Evolutionary conservation across 2,329 filamentous ascomycete species (phyloP), one percentile per base, ranked within the genome.

Genomic region (Pseudogymnoascus sp.): DNA sequence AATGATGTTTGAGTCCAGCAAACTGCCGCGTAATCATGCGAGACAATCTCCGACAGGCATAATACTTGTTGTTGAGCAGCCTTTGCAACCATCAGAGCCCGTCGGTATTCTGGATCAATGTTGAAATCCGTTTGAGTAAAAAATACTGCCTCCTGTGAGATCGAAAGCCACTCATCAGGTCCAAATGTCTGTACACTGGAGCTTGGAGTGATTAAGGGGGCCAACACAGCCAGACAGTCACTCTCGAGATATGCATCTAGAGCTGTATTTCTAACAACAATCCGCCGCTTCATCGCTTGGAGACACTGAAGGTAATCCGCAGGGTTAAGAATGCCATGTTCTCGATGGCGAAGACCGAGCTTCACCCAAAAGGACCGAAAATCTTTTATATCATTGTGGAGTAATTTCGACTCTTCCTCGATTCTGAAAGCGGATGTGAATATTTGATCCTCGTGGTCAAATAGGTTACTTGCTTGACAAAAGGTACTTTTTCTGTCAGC

Each of bases 391-490:
- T 46, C 41, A 0, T 43, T 28, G 41, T 72, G 70, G 1, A 74
- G 31, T 50, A 74, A 73, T 19, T 56, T 65, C 7, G 65, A 33
- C 7, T 43, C 22, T 11, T 50, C 33, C 28, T 67, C n/a, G 19
- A 63, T 62, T 43, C 66, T 62, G 38, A 74, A 74, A 8, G 71
- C 72, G 2, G 71, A 62, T 22, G 31, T 11, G 26, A 73, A 74
- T 12, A 72, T 65, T 19, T 14, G 1, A 33, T 71, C 66, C 12
- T 66, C 24, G 26, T 70, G 67, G 33, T 73, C 69, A 24, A 66
- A 73, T 5, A 73, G 38, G 8, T 69, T 65, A 22, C 31, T 61
- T 1, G 65, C 31, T 24, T 50, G 59, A 12, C 60, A 62, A 31
- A 72, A 63, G 1, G 38, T 64, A n/a, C 59, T 19, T 14, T 66